Evolutionary conservation across 2,329 filamentous ascomycete genomes (phyloP).

Genomic region (Trichoderma koningii): DNA sequence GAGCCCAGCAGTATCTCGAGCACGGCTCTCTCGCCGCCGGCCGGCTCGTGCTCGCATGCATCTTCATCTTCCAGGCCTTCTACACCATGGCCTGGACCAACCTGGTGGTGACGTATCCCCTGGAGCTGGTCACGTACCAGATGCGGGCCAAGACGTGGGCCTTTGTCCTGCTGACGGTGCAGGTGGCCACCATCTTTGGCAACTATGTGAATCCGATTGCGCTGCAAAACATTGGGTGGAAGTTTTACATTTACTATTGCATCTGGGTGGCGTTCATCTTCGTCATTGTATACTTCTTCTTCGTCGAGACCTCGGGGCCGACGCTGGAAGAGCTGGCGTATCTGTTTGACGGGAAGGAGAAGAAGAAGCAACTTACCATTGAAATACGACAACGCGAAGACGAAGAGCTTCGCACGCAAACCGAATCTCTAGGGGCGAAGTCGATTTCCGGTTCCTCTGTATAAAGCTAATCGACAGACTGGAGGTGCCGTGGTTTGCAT

Average conservation of each 20-base stretch:
- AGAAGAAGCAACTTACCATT: constrained; percentile 35
- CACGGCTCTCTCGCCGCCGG: constrained; percentile 37
- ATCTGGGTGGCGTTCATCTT: constrained; percentile 44
- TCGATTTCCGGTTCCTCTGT: constrained; percentile 19
- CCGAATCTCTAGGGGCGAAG: constrained; percentile 22
- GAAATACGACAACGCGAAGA: constrained; percentile 34
- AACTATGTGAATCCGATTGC: constrained; percentile 46
- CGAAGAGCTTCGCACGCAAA: constrained; percentile 19
- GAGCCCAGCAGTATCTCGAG: constrained; percentile 44
- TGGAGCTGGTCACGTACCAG: constrained; percentile 46
- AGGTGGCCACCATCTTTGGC: constrained; percentile 42
- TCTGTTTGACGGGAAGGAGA: constrained; percentile 36
- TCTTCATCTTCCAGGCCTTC: constrained; percentile 47
- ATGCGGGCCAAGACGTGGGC: constrained; percentile 48
- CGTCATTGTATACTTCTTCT: constrained; percentile 45
- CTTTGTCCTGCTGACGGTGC: constrained; percentile 45
- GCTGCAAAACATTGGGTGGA: constrained; percentile 44
- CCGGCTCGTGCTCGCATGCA: constrained; percentile 44
- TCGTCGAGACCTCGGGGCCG: constrained; percentile 43
- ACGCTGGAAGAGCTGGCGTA: constrained; percentile 43
- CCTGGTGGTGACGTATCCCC: constrained; percentile 47
- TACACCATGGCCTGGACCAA: constrained; percentile 49
- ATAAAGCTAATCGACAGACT: not conserved
- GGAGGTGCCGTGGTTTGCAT: not conserved
- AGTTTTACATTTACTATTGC: constrained; percentile 47